Evolutionary conservation across 2,329 filamentous ascomycete species (phyloP).

Genomic region (Fusarium subglutinans): DNA sequence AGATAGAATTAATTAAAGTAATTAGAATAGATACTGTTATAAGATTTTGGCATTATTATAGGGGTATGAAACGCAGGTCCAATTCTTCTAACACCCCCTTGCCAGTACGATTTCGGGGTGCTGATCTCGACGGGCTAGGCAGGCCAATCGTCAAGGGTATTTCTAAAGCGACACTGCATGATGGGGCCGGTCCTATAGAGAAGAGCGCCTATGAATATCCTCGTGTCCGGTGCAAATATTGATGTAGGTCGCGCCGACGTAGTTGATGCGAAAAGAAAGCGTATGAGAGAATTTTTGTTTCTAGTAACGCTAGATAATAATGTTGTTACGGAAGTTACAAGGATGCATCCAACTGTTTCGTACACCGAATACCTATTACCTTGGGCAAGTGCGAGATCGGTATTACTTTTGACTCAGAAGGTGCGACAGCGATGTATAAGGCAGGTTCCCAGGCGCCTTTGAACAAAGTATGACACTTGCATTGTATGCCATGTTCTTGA

Average conservation of each 20-base stretch:
- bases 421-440: not conserved
- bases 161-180: not conserved
- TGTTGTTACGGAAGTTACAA: not conserved
- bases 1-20: no score
- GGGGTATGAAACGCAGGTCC: no score
- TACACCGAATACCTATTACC: not conserved
- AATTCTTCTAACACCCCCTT: no score
- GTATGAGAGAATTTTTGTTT: not conserved
- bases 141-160: conserved; percentile 16
- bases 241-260: not conserved
- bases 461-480: not conserved
- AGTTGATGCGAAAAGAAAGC: not conserved
- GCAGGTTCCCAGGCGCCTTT: not conserved
- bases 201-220: not conserved
- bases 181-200: not conserved
- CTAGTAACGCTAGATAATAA: not conserved
- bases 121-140: conserved; percentile 25
- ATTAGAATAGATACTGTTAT: no score
- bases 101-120: conserved; percentile 12
- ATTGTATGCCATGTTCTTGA: not conserved
- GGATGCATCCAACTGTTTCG: not conserved
- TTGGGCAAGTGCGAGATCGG: not conserved
- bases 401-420: not conserved
- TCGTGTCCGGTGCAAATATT: not conserved
- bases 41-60: no score